phyloP scores from a whole-genome alignment of 2,329 filamentous ascomycete species.

The Xylaria sp. region DNA sequence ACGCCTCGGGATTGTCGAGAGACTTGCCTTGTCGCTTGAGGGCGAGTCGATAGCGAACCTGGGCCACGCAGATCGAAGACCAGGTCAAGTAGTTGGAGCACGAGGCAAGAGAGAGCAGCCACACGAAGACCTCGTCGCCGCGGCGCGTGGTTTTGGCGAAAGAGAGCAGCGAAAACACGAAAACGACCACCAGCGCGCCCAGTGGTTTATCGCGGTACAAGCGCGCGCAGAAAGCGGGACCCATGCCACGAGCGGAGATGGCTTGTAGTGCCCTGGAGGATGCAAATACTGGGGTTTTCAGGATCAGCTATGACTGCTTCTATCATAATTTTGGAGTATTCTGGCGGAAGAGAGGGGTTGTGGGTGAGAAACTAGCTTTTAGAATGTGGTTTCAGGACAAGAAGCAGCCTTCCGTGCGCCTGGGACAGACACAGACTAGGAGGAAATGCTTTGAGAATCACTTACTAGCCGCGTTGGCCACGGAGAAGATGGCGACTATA shows the following conservation, averaged over 20 bases:
- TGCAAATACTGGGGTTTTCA: conserved; percentile 46
- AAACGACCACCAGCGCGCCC: conserved; percentile 54
- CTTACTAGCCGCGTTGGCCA: conserved; percentile 55
- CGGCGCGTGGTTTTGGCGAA: conserved; percentile 55
- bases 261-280: conserved; percentile 52
- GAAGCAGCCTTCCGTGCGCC: background rate
- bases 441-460: background rate
- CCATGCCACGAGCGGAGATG: conserved; percentile 52
- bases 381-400: background rate
- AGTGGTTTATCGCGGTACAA: conserved; percentile 56
- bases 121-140: conserved; percentile 56
- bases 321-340: background rate
- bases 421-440: background rate
- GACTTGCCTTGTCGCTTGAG: conserved; percentile 54
- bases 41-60: conserved; percentile 58
- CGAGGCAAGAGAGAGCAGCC: conserved; percentile 60
- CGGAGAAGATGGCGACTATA: conserved; percentile 51
- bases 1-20: conserved; percentile 47
- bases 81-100: conserved; percentile 61
- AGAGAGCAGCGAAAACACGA: conserved; percentile 56
- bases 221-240: conserved; percentile 46
- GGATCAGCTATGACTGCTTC: background rate
- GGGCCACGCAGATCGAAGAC: conserved; percentile 58
- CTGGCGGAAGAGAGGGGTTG: too few relatives aligned
- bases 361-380: background rate